phyloP scores from a whole-genome alignment of 768 basidiomycete genomes.

The Amylocystis lapponica region DNA sequence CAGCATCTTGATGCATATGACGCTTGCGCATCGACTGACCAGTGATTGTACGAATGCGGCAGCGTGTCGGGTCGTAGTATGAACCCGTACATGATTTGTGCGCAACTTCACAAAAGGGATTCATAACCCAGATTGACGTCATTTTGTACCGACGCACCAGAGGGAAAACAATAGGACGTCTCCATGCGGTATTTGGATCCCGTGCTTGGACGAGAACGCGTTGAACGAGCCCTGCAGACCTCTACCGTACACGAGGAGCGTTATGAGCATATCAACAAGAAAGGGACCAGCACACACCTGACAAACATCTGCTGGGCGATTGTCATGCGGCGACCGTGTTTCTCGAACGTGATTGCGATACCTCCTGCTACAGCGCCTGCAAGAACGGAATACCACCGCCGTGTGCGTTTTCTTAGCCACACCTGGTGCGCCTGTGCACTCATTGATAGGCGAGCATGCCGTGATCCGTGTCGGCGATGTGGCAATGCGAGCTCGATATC shows the following conservation, averaged over 20 bases:
- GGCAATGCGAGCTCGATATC: slow-evolving; percentile 13
- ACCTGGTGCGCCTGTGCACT: slow-evolving; percentile 58
- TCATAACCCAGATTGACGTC: not conserved
- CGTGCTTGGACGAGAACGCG: slow-evolving; percentile 59
- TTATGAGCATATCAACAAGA: not conserved
- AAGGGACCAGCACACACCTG: slow-evolving; percentile 41
- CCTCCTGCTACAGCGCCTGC: slow-evolving; percentile 76
- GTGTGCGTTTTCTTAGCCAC: slow-evolving; percentile 60
- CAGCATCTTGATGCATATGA: not conserved
- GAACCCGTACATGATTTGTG: slow-evolving; percentile 81
- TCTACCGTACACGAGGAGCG: slow-evolving; percentile 30
- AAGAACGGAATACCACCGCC: slow-evolving; percentile 72
- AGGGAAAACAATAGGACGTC: slow-evolving; percentile 77
- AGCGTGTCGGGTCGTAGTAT: slow-evolving; percentile 79
- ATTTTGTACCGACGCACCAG: slow-evolving; percentile 38
- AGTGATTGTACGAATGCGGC: slow-evolving; percentile 66
- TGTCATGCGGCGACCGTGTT: slow-evolving; percentile 49
- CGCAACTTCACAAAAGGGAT: slow-evolving; percentile 43
- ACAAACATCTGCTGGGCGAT: slow-evolving; percentile 90
- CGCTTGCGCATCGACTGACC: slow-evolving; percentile 39
- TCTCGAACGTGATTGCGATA: slow-evolving; percentile 74
- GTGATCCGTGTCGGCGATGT: slow-evolving; percentile 9
- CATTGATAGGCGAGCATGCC: slow-evolving; percentile 48
- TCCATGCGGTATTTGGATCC: slow-evolving; percentile 74
- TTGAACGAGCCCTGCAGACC: slow-evolving; percentile 91